Conservation (phyloP, 345 rosid genomes). For the Salix caprea region DNA sequence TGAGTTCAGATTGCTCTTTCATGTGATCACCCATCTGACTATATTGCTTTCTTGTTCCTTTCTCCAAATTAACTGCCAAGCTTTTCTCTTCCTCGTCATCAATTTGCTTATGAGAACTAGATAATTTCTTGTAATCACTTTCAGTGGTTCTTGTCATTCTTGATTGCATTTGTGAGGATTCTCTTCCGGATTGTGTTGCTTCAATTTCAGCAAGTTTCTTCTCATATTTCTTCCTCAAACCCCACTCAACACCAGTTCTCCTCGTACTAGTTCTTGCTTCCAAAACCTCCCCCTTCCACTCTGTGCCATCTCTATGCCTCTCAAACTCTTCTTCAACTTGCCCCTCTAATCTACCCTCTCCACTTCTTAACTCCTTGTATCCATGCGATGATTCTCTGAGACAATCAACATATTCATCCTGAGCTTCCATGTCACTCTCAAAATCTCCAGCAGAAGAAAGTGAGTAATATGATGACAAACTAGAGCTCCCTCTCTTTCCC, state of each 20-base stretch:
- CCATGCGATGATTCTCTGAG: constrained; percentile 27
- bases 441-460: constrained; percentile 55
- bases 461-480: constrained; percentile 78
- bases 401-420: constrained; percentile 28
- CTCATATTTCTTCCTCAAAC: constrained; percentile 63
- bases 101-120: constrained; percentile 28
- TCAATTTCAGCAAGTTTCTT: constrained; percentile 52
- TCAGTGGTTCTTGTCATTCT: constrained; percentile 28
- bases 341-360: constrained; percentile 19
- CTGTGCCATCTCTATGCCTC: constrained; percentile 13
- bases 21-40: constrained; percentile 27
- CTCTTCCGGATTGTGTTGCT: constrained; percentile 39
- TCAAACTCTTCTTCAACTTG: constrained; percentile 20
- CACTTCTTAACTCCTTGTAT: constrained; percentile 19
- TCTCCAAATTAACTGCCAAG: constrained; percentile 29
- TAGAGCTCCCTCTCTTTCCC: constrained; percentile 47
- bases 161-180: constrained; percentile 32
- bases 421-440: constrained; percentile 54
- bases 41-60: constrained; percentile 34
- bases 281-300: constrained; percentile 14
- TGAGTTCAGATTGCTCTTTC: constrained; percentile 30
- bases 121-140: constrained; percentile 30
- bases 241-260: constrained; percentile 41
- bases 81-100: constrained; percentile 30
- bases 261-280: constrained; percentile 21